Conservation (phyloP, 371 early-diverging fungal species). For the Mucor saturninus region DNA sequence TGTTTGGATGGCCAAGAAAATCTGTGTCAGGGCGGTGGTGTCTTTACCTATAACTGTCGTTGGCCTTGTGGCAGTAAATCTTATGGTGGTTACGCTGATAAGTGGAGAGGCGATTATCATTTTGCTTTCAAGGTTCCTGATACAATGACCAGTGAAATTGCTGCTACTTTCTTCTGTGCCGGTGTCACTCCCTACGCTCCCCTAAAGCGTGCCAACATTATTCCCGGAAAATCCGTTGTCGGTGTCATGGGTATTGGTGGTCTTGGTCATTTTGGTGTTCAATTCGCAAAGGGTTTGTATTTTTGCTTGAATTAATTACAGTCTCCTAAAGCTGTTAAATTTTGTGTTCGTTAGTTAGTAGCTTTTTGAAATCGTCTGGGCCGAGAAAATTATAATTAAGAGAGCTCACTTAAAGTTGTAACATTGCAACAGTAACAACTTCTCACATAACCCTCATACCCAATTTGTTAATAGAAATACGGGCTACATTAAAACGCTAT, state of each 20-base stretch:
- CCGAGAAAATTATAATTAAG: too few species aligned
- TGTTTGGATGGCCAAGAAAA: constrained; percentile 25
- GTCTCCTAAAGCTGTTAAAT: too few species aligned
- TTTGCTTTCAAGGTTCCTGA: constrained; percentile 65
- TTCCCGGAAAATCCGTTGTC: constrained; percentile 47
- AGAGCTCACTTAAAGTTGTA: too few species aligned
- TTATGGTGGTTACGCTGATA: constrained; percentile 70
- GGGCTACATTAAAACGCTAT: too few species aligned
- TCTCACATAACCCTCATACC: too few species aligned
- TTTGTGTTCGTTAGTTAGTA: too few species aligned
- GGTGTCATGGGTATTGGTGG: constrained; percentile 70
- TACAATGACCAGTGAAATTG: constrained; percentile 44
- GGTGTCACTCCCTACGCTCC: constrained; percentile 70
- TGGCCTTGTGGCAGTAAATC: constrained; percentile 57
- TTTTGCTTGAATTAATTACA: too few species aligned
- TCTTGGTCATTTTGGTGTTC: constrained; percentile 70
- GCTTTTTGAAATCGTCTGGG: too few species aligned
- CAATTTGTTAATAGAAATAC: too few species aligned
- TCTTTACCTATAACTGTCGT: constrained; percentile 38
- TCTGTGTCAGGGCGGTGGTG: constrained; percentile 26
- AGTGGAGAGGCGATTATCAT: constrained; percentile 54
- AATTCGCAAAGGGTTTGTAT: constrained; percentile 56
- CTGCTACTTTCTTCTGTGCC: constrained; percentile 57
- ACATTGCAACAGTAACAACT: too few species aligned
- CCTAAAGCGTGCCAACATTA: constrained; percentile 51